phyloP scores from a whole-genome alignment of 2,329 filamentous ascomycete species.

The Clonostachys rhizophaga region DNA sequence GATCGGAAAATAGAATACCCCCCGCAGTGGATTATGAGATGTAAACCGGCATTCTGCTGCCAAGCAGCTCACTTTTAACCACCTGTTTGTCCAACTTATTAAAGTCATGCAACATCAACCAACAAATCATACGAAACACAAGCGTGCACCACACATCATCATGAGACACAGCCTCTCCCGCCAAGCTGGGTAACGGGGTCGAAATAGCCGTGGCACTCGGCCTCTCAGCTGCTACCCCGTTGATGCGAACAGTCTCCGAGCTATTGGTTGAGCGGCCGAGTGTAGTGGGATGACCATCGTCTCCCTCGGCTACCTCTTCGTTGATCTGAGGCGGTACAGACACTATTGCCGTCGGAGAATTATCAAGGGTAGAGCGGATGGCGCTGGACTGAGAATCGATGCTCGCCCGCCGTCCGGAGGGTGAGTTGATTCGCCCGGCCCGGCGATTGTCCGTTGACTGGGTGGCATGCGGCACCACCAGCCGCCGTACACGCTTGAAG shows the following conservation, averaged over 20 bases:
- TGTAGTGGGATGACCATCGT: constrained; percentile 1
- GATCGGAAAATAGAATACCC: too few relatives aligned
- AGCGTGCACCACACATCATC: constrained; percentile 49
- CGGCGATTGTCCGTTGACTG: constrained; percentile 15
- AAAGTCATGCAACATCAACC: constrained; percentile 54
- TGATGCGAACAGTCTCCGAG: background rate
- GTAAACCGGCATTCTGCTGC: constrained; percentile 51
- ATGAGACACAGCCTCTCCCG: constrained; percentile 15
- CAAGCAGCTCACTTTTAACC: constrained; percentile 46
- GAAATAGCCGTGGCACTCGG: too few relatives aligned
- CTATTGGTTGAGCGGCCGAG: background rate
- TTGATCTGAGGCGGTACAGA: background rate
- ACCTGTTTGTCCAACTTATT: constrained; percentile 48
- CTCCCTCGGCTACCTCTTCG: background rate
- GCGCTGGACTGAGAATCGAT: constrained; percentile 8
- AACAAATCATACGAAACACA: constrained; percentile 53
- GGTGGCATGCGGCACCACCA: constrained; percentile 28
- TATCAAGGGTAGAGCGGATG: background rate
- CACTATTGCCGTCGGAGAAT: background rate
- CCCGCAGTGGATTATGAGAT: constrained; percentile 25
- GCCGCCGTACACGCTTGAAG: constrained; percentile 35
- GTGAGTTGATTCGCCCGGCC: constrained; percentile 13
- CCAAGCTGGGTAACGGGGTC: background rate
- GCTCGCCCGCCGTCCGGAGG: constrained; percentile 12
- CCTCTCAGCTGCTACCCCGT: background rate